Evolutionary conservation across 164 flowering plant genomes (phyloP), one percentile per base, ranked within the genome.

Genomic region (Nymphaea colorata): DNA sequence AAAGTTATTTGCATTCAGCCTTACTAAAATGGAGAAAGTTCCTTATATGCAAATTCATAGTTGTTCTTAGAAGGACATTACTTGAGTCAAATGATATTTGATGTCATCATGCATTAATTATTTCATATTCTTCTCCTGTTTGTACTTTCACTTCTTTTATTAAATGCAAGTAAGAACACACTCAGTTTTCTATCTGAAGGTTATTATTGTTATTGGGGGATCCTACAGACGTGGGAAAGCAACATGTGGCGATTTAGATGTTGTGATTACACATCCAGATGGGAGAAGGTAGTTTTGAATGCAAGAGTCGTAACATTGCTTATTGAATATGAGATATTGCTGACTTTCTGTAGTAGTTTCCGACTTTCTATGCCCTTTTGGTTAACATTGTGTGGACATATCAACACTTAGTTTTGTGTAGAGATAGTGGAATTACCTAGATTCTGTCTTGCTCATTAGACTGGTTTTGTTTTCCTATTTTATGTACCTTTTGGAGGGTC

Each of bases 191-290:
- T 67, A 41, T 76, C 41, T 73, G 69, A 77, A 91, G 99, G 89
- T 87, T 66, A 44, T 55, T n/a, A 68, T 91, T 73, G 43, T 88
- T 41, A 90, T 97, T 78, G 99, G 96, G 67, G 99, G 99, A 79
- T 94, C 99, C 55, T 94, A 76, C 72, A 85, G 97, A 74, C 99
- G 97, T 64, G 99, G 99, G 66, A 94, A 90, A 78, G 81, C 96
- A 76, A 74, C 97, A 15, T 94, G 99, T 78, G 99, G 99, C 71
- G 99, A 94, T 75, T 16, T 94, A 79, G 99, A 94, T 69, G 77
- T 94, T 70, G 73, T 94, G 68, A 82, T 94, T 70, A 94, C 96
- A 16, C 99, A 94, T 77, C 96, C 93, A 68, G 99, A 94, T 84
- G 96, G 96, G 44, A 79, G 80, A 72, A 94, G 99, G 99, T 89